Base-by-base conservation (phyloP, 2,329 filamentous ascomycete genomes). In the Metarhizium humberi region DNA sequence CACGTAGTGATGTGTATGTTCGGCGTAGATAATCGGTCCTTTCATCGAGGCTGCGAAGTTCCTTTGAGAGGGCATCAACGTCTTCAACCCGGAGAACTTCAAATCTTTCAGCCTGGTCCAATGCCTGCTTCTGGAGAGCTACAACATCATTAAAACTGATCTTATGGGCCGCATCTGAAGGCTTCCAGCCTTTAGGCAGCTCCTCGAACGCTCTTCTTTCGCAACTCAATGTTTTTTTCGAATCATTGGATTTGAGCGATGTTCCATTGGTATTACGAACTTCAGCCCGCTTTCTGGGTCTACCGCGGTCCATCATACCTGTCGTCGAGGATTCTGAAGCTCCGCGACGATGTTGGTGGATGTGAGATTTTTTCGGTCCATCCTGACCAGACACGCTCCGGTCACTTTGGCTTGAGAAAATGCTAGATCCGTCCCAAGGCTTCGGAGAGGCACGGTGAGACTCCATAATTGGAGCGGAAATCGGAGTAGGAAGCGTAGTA, bases 21-120 rank as follows among this genome's bases (percentile, higher is more conserved):
- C 82, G 86, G 50, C 87, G 84, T 51, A 92, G 81, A 64, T 91
- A 91, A 61, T 90, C 86, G 55, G 85, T 88, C 55, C 87, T 82
- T 65, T 90, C 86, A 63, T 92, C 88, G n/a, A 92, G 76, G 56
- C 80, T 82, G 51, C 85, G 82, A 54, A 91, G 83, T 72, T 92
- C 88, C 81, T 80, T 81, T 16, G 86, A 88, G 5, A 90, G 75
- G 18, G 74, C 72, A 52, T 86, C 83, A 14, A 87, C 84, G 59
- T 87, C 82, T 30, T 80, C 78, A 52, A 76, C 75, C 50, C 71
- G 74, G 25, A 88, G 74, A n/a, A 88, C 77, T 67, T 87, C 82
- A 58, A 87, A 88, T 34, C 81, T 75, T 42, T 78, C 74, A 0
- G 80, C 81, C 64, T 87, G 84, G 34, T 80, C 79, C 42, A 82